phyloP scores from a whole-genome alignment of 1,139 yeast genomes.

The Zygotorulaspora mrakii region DNA sequence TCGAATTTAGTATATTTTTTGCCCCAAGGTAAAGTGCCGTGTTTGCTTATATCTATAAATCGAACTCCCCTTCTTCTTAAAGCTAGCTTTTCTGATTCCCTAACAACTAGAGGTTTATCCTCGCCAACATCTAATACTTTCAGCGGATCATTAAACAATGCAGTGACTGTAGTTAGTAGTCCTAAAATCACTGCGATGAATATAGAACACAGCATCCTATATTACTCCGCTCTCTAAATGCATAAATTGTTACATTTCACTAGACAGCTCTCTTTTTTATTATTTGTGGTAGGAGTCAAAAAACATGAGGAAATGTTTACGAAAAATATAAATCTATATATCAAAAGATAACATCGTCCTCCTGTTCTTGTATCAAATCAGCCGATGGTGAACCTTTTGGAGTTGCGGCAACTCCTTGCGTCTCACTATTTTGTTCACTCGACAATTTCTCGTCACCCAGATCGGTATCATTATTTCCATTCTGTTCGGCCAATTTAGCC shows the following conservation, averaged over 20 bases:
- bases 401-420: conserved; percentile 3
- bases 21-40: conserved; percentile 36
- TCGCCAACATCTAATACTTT: conserved; percentile 27
- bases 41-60: conserved; percentile 69
- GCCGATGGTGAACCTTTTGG: conserved; percentile 22
- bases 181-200: conserved; percentile 1
- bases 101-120: conserved; percentile 41
- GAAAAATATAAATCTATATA: conserved; percentile 5
- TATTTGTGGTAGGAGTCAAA: no score
- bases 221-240: no score
- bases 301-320: not conserved
- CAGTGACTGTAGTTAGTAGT: conserved; percentile 3
- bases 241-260: no score
- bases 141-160: conserved; percentile 17
- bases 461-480: conserved; percentile 13
- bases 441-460: conserved; percentile 16
- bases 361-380: conserved; percentile 43
- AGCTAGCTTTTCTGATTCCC: conserved; percentile 55
- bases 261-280: no score
- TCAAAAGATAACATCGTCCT: conserved; percentile 49
- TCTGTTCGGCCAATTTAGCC: conserved; percentile 17
- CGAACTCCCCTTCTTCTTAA: conserved; percentile 52
- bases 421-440: conserved; percentile 17
- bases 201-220: not conserved
- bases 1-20: conserved; percentile 19